phyloP scores from a whole-genome alignment of 2,329 filamentous ascomycete species.

The Fulvia fulva region DNA sequence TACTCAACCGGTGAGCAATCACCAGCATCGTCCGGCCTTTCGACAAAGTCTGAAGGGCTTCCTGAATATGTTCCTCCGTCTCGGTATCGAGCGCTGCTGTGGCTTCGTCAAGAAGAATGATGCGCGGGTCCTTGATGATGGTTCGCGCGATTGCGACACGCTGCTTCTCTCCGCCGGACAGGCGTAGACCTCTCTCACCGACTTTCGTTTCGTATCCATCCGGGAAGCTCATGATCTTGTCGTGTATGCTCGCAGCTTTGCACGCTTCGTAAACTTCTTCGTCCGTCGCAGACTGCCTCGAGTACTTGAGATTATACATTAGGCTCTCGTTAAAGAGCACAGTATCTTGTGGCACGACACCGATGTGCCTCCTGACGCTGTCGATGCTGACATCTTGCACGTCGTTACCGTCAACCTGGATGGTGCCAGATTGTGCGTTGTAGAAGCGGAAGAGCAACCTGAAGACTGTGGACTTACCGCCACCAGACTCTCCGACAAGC shows the following conservation, averaged over 20 bases:
- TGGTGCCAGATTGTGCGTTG: constrained; percentile 73
- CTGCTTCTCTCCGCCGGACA: constrained; percentile 91
- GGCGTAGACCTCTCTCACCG: constrained; percentile 78
- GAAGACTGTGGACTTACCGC: constrained; percentile 95
- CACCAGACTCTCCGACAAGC: constrained; percentile 92
- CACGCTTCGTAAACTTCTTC: constrained; percentile 80
- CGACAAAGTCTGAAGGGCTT: constrained; percentile 75
- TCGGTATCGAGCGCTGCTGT: constrained; percentile 88
- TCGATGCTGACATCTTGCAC: constrained; percentile 81
- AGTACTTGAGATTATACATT: constrained; percentile 93
- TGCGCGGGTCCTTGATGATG: constrained; percentile 84
- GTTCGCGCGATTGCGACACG: constrained; percentile 89
- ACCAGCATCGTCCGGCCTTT: constrained; percentile 87
- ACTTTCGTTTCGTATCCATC: constrained; percentile 87
- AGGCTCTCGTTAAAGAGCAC: constrained; percentile 90
- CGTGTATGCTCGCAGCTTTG: constrained; percentile 83
- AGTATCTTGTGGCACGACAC: constrained; percentile 94
- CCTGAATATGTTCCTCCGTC: constrained; percentile 89
- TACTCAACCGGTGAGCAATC: constrained; percentile 70
- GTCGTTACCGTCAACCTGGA: constrained; percentile 78
- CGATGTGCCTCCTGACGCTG: constrained; percentile 85
- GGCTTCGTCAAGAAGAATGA: constrained; percentile 90
- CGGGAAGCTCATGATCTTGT: constrained; percentile 84
- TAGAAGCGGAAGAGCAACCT: constrained; percentile 96
- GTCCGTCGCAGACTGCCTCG: constrained; percentile 73